A percentile compares a stretch with the other conserved stretches of the same genome.
These are phyloP conservation scores for Rhizopogon roseolus DNA, from an alignment of 768 basidiomycete species.

Conservation along the genomic window DNA sequence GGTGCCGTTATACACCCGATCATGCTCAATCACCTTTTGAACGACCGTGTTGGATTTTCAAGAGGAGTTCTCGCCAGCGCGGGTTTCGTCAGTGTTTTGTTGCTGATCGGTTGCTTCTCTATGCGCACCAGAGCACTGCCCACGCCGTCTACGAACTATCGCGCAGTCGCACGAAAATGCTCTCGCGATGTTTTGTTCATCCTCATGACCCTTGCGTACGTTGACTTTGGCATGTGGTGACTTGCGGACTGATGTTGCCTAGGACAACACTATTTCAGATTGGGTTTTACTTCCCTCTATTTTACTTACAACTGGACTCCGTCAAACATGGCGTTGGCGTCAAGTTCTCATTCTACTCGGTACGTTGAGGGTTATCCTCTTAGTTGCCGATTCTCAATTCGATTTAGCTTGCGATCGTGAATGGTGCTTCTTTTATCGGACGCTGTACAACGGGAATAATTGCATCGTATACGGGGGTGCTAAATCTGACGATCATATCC, in stretches of 20 bases:
- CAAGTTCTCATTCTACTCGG: slow-evolving; percentile 51
- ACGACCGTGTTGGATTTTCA: slow-evolving; percentile 40
- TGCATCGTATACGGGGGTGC: slow-evolving; percentile 34
- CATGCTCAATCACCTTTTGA: slow-evolving; percentile 46
- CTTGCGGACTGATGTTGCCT: neutral
- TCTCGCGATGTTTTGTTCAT: slow-evolving; percentile 17
- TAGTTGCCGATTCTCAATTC: neutral
- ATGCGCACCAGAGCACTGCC: slow-evolving; percentile 33
- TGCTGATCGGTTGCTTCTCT: slow-evolving; percentile 34
- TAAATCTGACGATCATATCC: slow-evolving; percentile 37
- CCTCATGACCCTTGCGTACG: slow-evolving; percentile 19
- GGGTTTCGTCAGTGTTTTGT: slow-evolving; percentile 28
- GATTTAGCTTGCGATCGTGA: slow-evolving; percentile 45
- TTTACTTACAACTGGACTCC: slow-evolving; percentile 57
- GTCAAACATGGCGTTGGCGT: slow-evolving; percentile 41
- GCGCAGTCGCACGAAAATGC: slow-evolving; percentile 18
- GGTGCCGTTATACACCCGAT: slow-evolving; percentile 57
- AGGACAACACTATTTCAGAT: slow-evolving; percentile 25
- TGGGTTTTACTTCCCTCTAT: slow-evolving; percentile 47
- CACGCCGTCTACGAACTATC: slow-evolving; percentile 2
- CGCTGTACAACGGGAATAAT: slow-evolving; percentile 41
- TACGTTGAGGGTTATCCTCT: slow-evolving; percentile 12
- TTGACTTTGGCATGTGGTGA: neutral
- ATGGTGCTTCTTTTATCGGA: slow-evolving; percentile 44
- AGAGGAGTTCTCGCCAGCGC: slow-evolving; percentile 35